A percentile compares a stretch with the other conserved stretches of the same genome.
These are phyloP conservation scores for Symbiodinium natans DNA, from an alignment of 73 alveolate species.

Conservation along the genomic window DNA sequence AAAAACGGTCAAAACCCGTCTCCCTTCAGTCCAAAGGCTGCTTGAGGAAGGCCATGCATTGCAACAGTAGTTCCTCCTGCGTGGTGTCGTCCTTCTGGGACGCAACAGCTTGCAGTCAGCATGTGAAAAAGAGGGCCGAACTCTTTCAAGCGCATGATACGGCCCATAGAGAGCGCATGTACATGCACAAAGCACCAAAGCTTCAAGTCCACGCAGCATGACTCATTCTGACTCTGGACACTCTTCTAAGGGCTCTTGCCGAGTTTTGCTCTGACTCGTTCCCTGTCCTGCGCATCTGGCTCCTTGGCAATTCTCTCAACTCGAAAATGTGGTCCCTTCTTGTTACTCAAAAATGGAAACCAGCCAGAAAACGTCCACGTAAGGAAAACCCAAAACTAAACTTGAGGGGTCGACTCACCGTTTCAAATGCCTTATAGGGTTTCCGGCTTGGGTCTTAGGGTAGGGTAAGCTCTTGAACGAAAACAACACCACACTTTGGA, in stretches of 20 bases:
- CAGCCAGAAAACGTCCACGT: neutral
- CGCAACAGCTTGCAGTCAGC: no score
- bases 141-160: no score
- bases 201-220: no score
- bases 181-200: no score
- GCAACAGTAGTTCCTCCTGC: conserved; percentile 28
- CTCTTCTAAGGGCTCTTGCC: no score
- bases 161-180: no score
- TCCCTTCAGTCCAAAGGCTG: neutral
- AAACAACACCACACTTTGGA: neutral
- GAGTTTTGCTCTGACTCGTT: no score
- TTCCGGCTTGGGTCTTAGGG: conserved; percentile 26
- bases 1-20: no score
- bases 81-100: conserved; percentile 15
- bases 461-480: neutral
- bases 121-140: neutral
- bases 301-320: no score
- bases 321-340: no score
- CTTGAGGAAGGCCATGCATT: conserved; percentile 28
- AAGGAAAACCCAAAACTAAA: neutral
- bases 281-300: no score
- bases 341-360: neutral
- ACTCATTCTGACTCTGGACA: no score
- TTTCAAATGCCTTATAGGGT: neutral
- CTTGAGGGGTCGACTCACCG: neutral